Conservation (phyloP, 768 basidiomycete genomes). For the Rhodotorula kratochvilovae region DNA sequence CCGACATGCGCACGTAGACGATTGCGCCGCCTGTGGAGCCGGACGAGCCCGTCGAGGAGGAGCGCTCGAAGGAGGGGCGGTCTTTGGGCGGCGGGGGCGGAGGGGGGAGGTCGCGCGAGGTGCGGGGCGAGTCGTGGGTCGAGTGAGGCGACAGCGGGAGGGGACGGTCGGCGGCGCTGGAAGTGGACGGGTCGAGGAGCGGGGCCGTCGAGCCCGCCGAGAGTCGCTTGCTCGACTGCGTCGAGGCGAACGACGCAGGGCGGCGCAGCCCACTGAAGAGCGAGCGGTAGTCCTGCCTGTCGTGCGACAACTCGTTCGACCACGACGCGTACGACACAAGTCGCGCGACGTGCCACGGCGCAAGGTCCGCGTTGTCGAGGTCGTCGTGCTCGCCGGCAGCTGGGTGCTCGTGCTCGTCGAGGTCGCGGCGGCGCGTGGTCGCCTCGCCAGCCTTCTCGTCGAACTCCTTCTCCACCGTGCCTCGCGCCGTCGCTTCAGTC, state of each 20-base stretch:
- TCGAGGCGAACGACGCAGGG: neutral
- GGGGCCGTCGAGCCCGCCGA: neutral
- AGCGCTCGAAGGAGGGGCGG: neutral
- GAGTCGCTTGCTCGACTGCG: neutral
- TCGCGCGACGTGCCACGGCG: no score
- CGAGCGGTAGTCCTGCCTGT: neutral
- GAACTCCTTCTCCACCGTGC: no score
- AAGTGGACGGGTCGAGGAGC: neutral
- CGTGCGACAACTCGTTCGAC: no score
- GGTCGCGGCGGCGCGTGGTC: no score
- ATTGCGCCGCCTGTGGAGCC: constrained; percentile 3
- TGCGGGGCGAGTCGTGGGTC: neutral
- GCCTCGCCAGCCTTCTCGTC: no score
- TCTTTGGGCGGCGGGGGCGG: neutral
- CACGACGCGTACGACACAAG: no score
- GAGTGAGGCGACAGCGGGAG: neutral
- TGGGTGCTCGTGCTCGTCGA: no score
- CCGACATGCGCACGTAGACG: constrained; percentile 27
- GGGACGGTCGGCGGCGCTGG: neutral
- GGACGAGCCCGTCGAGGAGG: constrained; percentile 13
- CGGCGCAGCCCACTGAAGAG: constrained; percentile 1
- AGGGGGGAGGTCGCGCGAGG: neutral
- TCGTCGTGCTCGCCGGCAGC: no score
- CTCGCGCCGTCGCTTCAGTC: no score
- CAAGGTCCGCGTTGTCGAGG: neutral